phyloP scores from a whole-genome alignment of 192 early-diverging fungal species.

The Gaertneriomyces sp. region DNA sequence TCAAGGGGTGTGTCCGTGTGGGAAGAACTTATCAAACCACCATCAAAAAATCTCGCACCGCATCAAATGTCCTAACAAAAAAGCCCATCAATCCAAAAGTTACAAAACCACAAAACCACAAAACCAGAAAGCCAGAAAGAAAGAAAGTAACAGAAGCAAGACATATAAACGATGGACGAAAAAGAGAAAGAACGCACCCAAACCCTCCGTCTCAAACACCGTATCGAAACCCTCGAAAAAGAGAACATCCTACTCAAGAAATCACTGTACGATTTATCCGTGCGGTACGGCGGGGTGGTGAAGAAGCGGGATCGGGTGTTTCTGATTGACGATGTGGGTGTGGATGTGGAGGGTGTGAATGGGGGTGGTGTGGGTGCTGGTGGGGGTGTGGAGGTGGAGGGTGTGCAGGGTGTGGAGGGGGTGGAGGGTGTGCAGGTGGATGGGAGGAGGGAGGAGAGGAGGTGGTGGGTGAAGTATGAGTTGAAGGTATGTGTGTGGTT shows the following conservation, averaged over 20 bases:
- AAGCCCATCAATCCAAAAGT: too few relatives aligned
- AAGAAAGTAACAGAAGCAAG: too few relatives aligned
- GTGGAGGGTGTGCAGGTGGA: background rate
- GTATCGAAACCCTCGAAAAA: slow-evolving; percentile 55
- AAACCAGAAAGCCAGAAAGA: too few relatives aligned
- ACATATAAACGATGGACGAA: too few relatives aligned
- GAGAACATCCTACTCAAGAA: slow-evolving; percentile 82
- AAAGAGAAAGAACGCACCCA: slow-evolving; percentile 45
- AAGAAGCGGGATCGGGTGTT: slow-evolving; percentile 22
- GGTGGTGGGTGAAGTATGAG: slow-evolving; percentile 64
- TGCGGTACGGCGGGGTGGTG: slow-evolving; percentile 52
- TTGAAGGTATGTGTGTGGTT: slow-evolving; percentile 47
- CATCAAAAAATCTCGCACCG: too few relatives aligned
- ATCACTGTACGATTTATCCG: slow-evolving; percentile 75
- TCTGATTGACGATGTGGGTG: slow-evolving; percentile 7
- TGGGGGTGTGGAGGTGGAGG: background rate
- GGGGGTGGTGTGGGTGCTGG: background rate
- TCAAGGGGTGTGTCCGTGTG: too few relatives aligned
- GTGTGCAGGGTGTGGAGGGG: background rate
- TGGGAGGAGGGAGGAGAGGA: slow-evolving; percentile 44
- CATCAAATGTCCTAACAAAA: too few relatives aligned
- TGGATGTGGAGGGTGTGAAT: background rate
- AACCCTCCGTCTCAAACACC: slow-evolving; percentile 63
- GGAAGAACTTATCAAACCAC: too few relatives aligned
- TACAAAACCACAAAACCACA: too few relatives aligned